Percentiles rank a stretch among this genome's conserved stretches.
Evolutionary conservation across 192 early-diverging fungal species (phyloP).

Genomic region (Coemansia erecta): DNA sequence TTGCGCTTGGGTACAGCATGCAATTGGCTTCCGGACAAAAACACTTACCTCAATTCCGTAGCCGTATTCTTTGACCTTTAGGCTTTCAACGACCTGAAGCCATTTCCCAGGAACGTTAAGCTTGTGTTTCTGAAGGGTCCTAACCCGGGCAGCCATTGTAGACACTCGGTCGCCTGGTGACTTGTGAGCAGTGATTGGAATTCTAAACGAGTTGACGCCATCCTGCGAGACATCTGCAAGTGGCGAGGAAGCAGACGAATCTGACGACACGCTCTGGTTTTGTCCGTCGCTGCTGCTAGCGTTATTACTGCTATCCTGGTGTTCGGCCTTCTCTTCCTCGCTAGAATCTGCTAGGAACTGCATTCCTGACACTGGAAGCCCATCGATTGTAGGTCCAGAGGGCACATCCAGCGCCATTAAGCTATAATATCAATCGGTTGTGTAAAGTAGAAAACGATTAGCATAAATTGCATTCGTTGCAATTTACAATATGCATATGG

Average conservation of each 20-base stretch:
- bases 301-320: neutral
- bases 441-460: neutral
- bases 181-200: slow-evolving; percentile 39
- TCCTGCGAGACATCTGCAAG: slow-evolving; percentile 4
- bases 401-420: slow-evolving; percentile 3
- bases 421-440: slow-evolving; percentile 1
- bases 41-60: slow-evolving; percentile 48
- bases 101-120: slow-evolving; percentile 47
- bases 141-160: slow-evolving; percentile 37
- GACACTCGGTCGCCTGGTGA: slow-evolving; percentile 33
- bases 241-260: neutral
- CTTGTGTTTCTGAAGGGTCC: slow-evolving; percentile 41
- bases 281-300: neutral
- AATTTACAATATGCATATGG: neutral
- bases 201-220: slow-evolving; percentile 26
- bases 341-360: slow-evolving; percentile 10
- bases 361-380: slow-evolving; percentile 39
- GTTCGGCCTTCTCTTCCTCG: slow-evolving; percentile 4
- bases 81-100: slow-evolving; percentile 40
- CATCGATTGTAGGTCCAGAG: slow-evolving; percentile 23
- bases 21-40: neutral
- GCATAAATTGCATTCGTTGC: neutral
- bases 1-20: neutral
- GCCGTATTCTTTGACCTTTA: slow-evolving; percentile 50
- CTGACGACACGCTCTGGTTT: neutral